Evolutionary conservation across 805 yeast genomes (phyloP), one percentile per base, ranked within the genome.

Genomic region (Zygosaccharomyces gambellarensis): DNA sequence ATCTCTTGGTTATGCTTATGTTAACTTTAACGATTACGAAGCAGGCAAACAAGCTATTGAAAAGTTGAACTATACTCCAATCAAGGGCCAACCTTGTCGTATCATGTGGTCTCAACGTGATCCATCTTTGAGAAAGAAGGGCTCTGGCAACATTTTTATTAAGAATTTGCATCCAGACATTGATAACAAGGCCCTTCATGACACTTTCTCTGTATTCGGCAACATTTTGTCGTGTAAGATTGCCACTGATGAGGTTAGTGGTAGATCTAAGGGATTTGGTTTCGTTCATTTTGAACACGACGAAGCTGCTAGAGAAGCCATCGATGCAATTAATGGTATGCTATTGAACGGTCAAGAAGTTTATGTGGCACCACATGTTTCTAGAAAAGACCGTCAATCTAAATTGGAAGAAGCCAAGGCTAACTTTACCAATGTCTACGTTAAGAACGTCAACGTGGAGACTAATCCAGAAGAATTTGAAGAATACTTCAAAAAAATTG

Each of bases 31-130:
- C 77, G 82, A 84, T 72, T 74, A 79, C 60, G 87, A 79, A 57
- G 97, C 94, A 68, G 98, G 96, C 68, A 90, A 85, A 76, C 83
- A 80, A 68, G 99, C 99, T 55, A 78, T 94, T 71, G 95, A 90
- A 70, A 94, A 89, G 74, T 82, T 94, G 74, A 94, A 92, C 88
- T 94, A 94, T 79, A 75, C 90, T 52, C 82, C 82, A 65, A 83
- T 94, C 76, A 90, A 90, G 73, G 97, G 97, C 68, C 88, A 85
- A 68, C 90, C 97, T 65, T 90, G 97, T 77, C 89, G 99, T 75
- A 92, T 94, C 78, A 94, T 94, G 98, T 90, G 98, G 97, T 90
- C 97, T 61, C 98, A 94, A 79, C 89, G 98, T 77, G 98, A 94
- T 72, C 98, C 99, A 58, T 80, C 96, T 55, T 72, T 83, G 65